Conservation (phyloP, 495 filamentous ascomycete genomes). For the Xylaria cubensis region DNA sequence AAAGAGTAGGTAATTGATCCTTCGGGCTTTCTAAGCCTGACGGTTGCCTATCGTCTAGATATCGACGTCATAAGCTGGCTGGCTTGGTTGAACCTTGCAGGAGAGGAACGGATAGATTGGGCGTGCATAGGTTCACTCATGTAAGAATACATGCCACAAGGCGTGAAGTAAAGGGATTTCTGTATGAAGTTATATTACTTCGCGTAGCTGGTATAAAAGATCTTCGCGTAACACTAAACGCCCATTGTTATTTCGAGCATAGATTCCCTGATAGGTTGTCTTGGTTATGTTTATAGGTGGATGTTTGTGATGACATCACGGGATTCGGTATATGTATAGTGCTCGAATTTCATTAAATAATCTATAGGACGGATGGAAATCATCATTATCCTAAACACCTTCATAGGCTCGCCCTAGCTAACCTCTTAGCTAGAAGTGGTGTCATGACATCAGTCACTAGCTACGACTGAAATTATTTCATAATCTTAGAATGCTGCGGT, state of each 20-base stretch:
- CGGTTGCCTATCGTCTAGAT: background rate
- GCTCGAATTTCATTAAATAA: background rate
- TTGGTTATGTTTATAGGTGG: background rate
- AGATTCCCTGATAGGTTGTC: background rate
- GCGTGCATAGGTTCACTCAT: background rate
- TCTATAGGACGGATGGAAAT: background rate
- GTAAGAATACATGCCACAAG: too few relatives aligned
- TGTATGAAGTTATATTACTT: too few relatives aligned
- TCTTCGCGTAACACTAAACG: too few relatives aligned
- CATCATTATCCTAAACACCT: background rate
- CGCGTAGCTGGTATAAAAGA: too few relatives aligned
- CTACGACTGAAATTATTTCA: too few relatives aligned
- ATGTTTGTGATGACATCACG: background rate
- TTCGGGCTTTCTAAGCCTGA: background rate
- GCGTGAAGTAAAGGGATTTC: too few relatives aligned
- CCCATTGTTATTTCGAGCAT: too few relatives aligned
- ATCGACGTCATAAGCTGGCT: background rate
- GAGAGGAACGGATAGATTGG: background rate
- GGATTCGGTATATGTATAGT: background rate
- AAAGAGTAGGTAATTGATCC: background rate
- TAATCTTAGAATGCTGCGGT: background rate
- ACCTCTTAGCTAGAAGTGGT: background rate
- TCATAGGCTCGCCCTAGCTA: background rate
- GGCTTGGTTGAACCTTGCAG: background rate
- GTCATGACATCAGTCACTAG: background rate